Evolutionary conservation across 2,329 filamentous ascomycete species (phyloP).

Genomic region (Fusarium pininemorale): DNA sequence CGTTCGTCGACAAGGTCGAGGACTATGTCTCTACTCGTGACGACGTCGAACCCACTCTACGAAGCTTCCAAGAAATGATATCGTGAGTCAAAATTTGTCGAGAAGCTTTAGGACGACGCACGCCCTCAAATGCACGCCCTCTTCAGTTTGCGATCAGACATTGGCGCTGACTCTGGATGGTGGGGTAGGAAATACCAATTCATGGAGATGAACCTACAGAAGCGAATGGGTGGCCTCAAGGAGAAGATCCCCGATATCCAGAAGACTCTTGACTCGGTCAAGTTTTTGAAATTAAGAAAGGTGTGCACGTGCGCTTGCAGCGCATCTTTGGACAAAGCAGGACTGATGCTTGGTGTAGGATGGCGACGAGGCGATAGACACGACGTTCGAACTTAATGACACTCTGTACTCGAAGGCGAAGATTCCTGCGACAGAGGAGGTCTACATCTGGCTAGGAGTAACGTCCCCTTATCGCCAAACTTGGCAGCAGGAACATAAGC

Average conservation of each 20-base stretch:
- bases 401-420: constrained; percentile 91
- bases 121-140: constrained; percentile 17
- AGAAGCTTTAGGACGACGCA: constrained; percentile 4
- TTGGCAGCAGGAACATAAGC: not conserved
- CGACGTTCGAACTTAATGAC: constrained; percentile 96
- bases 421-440: constrained; percentile 84
- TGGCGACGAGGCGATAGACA: constrained; percentile 78
- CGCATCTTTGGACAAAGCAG: not conserved
- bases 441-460: constrained; percentile 96
- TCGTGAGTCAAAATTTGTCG: constrained; percentile 65
- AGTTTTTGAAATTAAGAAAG: constrained; percentile 81
- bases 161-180: constrained; percentile 29
- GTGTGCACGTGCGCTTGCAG: constrained; percentile 51
- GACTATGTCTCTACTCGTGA: constrained; percentile 83
- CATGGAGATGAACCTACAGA: constrained; percentile 95
- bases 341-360: constrained; percentile 48
- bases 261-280: constrained; percentile 92
- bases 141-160: not conserved
- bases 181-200: constrained; percentile 93
- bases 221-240: constrained; percentile 80
- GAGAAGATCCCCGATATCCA: constrained; percentile 98
- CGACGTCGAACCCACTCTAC: constrained; percentile 82
- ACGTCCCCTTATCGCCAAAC: not conserved
- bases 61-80: constrained; percentile 93
- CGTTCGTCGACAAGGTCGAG: constrained; percentile 88